Percentiles rank a stretch among this genome's conserved stretches.
Evolutionary conservation across 2,329 filamentous ascomycete species (phyloP).

Genomic region (Westerdykella aurantiaca): DNA sequence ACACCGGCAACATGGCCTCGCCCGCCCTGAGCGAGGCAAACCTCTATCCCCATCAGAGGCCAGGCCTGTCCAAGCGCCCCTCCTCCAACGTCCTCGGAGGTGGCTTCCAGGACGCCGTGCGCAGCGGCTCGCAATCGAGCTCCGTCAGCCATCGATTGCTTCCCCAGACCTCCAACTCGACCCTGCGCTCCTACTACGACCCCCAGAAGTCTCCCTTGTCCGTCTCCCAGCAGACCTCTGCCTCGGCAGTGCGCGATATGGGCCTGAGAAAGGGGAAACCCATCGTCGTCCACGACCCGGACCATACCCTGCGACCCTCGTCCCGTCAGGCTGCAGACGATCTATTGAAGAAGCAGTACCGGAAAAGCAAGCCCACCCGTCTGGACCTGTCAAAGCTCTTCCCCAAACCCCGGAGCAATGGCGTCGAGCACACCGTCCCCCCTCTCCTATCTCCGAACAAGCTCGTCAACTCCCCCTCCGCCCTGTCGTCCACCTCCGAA

Average conservation of each 20-base stretch:
- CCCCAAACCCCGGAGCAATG: slow-evolving; percentile 29
- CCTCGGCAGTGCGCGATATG: slow-evolving; percentile 41
- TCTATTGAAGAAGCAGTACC: slow-evolving; percentile 15
- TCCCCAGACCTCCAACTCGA: slow-evolving; percentile 34
- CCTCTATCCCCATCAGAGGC: slow-evolving; percentile 11
- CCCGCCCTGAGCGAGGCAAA: slow-evolving; percentile 15
- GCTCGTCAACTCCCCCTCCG: slow-evolving; percentile 37
- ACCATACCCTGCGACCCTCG: slow-evolving; percentile 14
- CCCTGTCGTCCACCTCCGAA: slow-evolving; percentile 36
- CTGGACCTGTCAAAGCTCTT: slow-evolving; percentile 42
- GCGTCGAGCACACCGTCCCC: slow-evolving; percentile 10
- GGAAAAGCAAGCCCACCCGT: slow-evolving; percentile 33
- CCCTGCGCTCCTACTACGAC: slow-evolving; percentile 42
- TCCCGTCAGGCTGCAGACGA: slow-evolving; percentile 18
- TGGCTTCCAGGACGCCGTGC: slow-evolving; percentile 17
- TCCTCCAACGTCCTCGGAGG: slow-evolving; percentile 32
- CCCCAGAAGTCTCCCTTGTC: slow-evolving; percentile 36
- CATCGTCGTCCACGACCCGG: slow-evolving; percentile 11
- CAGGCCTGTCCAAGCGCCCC: slow-evolving; percentile 24
- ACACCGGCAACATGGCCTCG: slow-evolving; percentile 17
- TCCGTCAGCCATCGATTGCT: slow-evolving; percentile 24
- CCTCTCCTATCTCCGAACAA: slow-evolving; percentile 36
- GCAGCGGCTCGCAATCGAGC: slow-evolving; percentile 25
- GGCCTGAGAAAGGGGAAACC: slow-evolving; percentile 38
- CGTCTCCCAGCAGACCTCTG: slow-evolving; percentile 43